These are phyloP conservation scores for Paecilomyces sp. DNA, from an alignment of 2,329 filamentous ascomycete genomes.

Conservation along the genomic window DNA sequence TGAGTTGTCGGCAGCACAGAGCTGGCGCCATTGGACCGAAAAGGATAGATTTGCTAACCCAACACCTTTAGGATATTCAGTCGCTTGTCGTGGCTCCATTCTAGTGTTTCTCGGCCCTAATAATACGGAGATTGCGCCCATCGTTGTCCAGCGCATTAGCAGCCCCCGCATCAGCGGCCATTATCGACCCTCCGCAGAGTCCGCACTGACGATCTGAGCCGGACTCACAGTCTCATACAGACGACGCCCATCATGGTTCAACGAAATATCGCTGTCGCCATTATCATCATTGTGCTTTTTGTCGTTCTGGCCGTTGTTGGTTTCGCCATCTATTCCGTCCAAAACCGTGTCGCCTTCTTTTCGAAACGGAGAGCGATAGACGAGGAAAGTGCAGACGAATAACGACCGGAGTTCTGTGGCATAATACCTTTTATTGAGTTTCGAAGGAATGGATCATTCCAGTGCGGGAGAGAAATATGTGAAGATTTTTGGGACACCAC, in stretches of 20 bases:
- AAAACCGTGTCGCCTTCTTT: slow-evolving; percentile 26
- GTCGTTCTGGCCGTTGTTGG: slow-evolving; percentile 37
- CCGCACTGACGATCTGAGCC: neutral
- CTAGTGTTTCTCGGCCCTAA: neutral
- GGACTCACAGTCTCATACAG: neutral
- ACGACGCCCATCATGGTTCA: slow-evolving; percentile 29
- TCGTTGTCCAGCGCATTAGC: neutral
- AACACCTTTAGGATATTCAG: neutral
- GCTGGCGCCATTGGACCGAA: neutral
- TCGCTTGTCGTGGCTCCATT: neutral
- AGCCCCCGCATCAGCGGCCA: neutral
- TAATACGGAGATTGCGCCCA: neutral
- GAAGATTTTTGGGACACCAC: neutral
- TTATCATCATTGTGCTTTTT: slow-evolving; percentile 45
- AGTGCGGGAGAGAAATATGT: neutral
- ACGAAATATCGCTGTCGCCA: slow-evolving; percentile 41
- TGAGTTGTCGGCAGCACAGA: neutral
- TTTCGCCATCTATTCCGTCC: slow-evolving; percentile 28
- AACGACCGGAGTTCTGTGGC: neutral
- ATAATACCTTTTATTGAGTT: neutral
- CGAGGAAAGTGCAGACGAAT: slow-evolving; percentile 13
- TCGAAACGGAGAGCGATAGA: slow-evolving; percentile 20
- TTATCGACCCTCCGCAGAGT: neutral
- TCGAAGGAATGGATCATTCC: neutral
- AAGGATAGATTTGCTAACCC: neutral